phyloP scores from a whole-genome alignment of 2,329 filamentous ascomycete genomes.

The Botryosphaeria agaves region DNA sequence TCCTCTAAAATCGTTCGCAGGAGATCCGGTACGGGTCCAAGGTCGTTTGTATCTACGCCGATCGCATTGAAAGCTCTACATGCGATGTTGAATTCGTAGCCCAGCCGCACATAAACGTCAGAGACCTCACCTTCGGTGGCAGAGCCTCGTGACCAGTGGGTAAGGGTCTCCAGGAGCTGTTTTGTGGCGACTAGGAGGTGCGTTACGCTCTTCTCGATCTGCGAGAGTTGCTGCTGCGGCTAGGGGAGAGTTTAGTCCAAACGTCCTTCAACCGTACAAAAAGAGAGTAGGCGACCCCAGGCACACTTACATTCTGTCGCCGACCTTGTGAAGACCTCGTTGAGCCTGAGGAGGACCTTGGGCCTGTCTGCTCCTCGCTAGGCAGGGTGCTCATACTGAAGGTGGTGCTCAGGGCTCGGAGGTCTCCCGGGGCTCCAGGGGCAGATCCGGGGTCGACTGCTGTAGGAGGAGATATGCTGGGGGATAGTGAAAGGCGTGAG shows the following conservation, averaged over 20 bases:
- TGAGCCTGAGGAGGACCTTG: slow-evolving; percentile 49
- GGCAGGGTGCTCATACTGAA: slow-evolving; percentile 40
- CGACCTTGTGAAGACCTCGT: slow-evolving; percentile 35
- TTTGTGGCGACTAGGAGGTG: slow-evolving; percentile 96
- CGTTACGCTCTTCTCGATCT: slow-evolving; percentile 97
- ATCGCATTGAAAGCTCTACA: slow-evolving; percentile 94
- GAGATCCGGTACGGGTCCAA: slow-evolving; percentile 88
- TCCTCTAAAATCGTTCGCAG: slow-evolving; percentile 84
- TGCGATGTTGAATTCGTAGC: slow-evolving; percentile 98
- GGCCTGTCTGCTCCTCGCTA: slow-evolving; percentile 34
- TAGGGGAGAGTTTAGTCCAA: slow-evolving; percentile 15
- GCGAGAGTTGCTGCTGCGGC: slow-evolving; percentile 65
- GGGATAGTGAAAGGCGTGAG: no score
- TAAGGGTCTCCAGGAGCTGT: slow-evolving; percentile 90
- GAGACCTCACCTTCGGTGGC: slow-evolving; percentile 92
- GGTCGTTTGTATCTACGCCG: slow-evolving; percentile 83
- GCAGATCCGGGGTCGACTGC: not conserved
- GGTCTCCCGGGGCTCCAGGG: not conserved
- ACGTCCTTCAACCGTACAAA: not conserved
- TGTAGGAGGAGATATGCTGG: not conserved
- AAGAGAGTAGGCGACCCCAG: not conserved
- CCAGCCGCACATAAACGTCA: slow-evolving; percentile 91
- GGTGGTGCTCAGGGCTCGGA: slow-evolving; percentile 2
- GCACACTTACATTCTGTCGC: slow-evolving; percentile 6
- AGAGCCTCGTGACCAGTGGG: slow-evolving; percentile 87